phyloP scores from a whole-genome alignment of 139 green algal species.

The Chlamydomonas schloesseri region DNA sequence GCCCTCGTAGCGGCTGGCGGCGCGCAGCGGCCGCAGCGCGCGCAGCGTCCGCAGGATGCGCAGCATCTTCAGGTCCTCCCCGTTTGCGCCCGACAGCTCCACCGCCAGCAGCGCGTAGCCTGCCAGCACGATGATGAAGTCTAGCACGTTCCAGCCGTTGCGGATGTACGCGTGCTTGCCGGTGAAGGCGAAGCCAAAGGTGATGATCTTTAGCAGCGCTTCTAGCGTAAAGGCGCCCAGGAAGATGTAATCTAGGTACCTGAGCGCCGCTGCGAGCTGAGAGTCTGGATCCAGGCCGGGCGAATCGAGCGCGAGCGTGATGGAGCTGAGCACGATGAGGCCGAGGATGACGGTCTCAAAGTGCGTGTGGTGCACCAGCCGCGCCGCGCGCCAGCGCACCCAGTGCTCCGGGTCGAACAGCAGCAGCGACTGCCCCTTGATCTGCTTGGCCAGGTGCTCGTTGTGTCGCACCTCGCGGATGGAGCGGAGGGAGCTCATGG shows the following conservation, averaged over 20 bases:
- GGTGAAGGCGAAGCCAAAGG: slow-evolving; percentile 71
- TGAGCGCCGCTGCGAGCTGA: slow-evolving; percentile 31
- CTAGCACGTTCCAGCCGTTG: slow-evolving; percentile 73
- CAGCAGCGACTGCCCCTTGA: slow-evolving; percentile 34
- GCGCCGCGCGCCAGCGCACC: slow-evolving; percentile 35
- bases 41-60: slow-evolving; percentile 64
- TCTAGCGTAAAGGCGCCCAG: slow-evolving; percentile 72
- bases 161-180: slow-evolving; percentile 74
- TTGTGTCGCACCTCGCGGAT: background rate
- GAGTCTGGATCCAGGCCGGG: slow-evolving; percentile 55
- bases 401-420: slow-evolving; percentile 55
- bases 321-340: slow-evolving; percentile 70
- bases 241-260: slow-evolving; percentile 67
- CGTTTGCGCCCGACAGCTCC: background rate
- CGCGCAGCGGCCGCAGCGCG: slow-evolving; percentile 68
- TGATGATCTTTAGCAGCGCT: slow-evolving; percentile 74
- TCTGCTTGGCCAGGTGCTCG: slow-evolving; percentile 2
- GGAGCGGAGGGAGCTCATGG: background rate
- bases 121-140: slow-evolving; percentile 21
- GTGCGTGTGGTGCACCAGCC: slow-evolving; percentile 51
- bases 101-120: slow-evolving; percentile 35
- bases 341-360: slow-evolving; percentile 75
- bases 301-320: slow-evolving; percentile 72
- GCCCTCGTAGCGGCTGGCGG: slow-evolving; percentile 58
- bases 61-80: slow-evolving; percentile 5